These are phyloP conservation scores for Sinapis alba DNA, from an alignment of 441 rosid species.

Conservation along the genomic window DNA sequence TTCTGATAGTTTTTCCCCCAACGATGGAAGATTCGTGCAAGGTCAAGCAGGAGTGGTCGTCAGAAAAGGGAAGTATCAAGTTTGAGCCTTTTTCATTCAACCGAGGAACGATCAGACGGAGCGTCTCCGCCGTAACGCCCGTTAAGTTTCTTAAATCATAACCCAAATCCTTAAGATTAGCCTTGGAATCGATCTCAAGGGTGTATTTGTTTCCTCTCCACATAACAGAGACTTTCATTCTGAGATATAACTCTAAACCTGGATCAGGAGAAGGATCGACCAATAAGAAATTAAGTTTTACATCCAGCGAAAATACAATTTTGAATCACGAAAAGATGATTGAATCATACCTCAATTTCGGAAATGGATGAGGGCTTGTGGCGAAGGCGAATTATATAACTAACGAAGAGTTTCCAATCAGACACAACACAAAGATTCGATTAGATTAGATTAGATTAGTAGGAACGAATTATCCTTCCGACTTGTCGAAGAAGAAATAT, in stretches of 20 bases:
- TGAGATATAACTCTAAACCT: constrained; percentile 40
- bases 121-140: constrained; percentile 70
- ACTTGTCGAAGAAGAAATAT: background rate
- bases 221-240: constrained; percentile 47
- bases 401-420: background rate
- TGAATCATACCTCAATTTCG: background rate
- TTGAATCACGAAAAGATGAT: background rate
- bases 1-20: constrained; percentile 74
- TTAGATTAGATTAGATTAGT: background rate
- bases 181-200: constrained; percentile 52
- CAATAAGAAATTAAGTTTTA: background rate
- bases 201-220: constrained; percentile 83
- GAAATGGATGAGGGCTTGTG: background rate
- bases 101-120: constrained; percentile 74
- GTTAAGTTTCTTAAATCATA: constrained; percentile 72
- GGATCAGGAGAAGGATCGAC: background rate
- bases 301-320: background rate
- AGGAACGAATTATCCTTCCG: background rate
- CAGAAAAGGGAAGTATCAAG: constrained; percentile 72
- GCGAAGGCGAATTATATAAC: background rate
- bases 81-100: constrained; percentile 61
- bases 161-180: constrained; percentile 74
- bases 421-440: background rate
- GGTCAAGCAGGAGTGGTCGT: constrained; percentile 57
- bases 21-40: constrained; percentile 58